These are phyloP conservation scores for Candida insectalens DNA, from an alignment of 805 yeast genomes.

Conservation along the genomic window DNA sequence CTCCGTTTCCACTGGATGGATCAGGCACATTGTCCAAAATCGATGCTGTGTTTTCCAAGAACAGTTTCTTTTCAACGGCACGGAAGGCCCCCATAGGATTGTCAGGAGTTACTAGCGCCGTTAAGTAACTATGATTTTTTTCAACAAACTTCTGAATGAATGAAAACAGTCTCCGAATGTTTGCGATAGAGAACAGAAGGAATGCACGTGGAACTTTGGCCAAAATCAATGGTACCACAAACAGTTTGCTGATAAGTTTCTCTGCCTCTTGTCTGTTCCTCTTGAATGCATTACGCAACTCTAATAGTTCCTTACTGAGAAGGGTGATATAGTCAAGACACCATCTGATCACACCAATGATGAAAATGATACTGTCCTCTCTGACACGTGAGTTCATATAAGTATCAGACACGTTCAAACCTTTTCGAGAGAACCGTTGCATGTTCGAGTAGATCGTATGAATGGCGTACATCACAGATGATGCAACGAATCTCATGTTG, in stretches of 20 bases:
- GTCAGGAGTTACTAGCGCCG: constrained; percentile 18
- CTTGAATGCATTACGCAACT: constrained; percentile 26
- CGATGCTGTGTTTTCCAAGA: constrained; percentile 22
- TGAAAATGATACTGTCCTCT: constrained; percentile 52
- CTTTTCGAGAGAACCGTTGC: constrained; percentile 46
- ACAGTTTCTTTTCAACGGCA: constrained; percentile 16
- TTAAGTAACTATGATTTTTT: constrained; percentile 30
- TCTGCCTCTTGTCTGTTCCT: constrained; percentile 13
- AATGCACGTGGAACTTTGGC: constrained; percentile 65
- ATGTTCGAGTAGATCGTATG: constrained; percentile 58
- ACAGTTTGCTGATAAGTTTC: constrained; percentile 16
- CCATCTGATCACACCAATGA: constrained; percentile 82
- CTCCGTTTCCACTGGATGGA: constrained; percentile 4
- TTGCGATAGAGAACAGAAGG: constrained; percentile 55
- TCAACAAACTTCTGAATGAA: constrained; percentile 47
- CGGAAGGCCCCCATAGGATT: constrained; percentile 23
- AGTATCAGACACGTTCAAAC: constrained; percentile 38
- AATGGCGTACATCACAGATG: constrained; percentile 55
- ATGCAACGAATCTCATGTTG: constrained; percentile 61
- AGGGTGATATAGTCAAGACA: constrained; percentile 67
- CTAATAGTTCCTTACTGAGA: constrained; percentile 62
- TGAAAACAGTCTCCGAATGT: constrained; percentile 53
- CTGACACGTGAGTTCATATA: constrained; percentile 31
- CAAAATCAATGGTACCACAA: constrained; percentile 49
- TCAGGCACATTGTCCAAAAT: constrained; percentile 13